A percentile compares a stretch with the other conserved stretches of the same genome.
phyloP scores from a whole-genome alignment of 805 yeast species.

The Yamadazyma paraphyllophila region DNA sequence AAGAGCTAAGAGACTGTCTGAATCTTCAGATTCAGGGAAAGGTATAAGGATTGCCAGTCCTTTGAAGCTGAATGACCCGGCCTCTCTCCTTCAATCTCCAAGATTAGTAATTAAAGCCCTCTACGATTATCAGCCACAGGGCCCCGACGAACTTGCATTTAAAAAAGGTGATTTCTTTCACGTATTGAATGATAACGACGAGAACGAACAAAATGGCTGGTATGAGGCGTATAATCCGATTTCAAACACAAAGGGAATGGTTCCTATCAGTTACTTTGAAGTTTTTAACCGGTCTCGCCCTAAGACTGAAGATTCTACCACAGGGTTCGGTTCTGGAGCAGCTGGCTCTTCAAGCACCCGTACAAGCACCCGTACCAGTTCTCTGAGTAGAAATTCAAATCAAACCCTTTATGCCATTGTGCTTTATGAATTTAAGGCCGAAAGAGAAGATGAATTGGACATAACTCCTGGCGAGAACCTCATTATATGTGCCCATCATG shows the following conservation, averaged over 20 bases:
- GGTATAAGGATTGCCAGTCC: conserved; percentile 29
- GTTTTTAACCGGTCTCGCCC: conserved; percentile 63
- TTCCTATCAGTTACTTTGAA: conserved; percentile 83
- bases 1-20: conserved; percentile 39
- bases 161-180: conserved; percentile 85
- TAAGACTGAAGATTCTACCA: conserved; percentile 8
- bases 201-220: conserved; percentile 53
- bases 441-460: conserved; percentile 78
- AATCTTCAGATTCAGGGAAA: conserved; percentile 26
- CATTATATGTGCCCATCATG: conserved; percentile 93
- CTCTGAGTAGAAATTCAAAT: conserved; percentile 19
- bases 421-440: conserved; percentile 83
- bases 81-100: conserved; percentile 50
- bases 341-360: neutral
- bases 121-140: conserved; percentile 72
- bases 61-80: conserved; percentile 12
- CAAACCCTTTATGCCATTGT: conserved; percentile 78
- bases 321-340: neutral
- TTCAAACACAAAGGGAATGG: conserved; percentile 75
- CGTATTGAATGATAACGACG: conserved; percentile 43
- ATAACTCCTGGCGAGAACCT: conserved; percentile 84
- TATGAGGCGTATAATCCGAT: conserved; percentile 88
- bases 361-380: neutral
- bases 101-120: conserved; percentile 82
- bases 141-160: conserved; percentile 78